Conservation (phyloP, 768 basidiomycete genomes). For the Omphalotus guepiniiformis region DNA sequence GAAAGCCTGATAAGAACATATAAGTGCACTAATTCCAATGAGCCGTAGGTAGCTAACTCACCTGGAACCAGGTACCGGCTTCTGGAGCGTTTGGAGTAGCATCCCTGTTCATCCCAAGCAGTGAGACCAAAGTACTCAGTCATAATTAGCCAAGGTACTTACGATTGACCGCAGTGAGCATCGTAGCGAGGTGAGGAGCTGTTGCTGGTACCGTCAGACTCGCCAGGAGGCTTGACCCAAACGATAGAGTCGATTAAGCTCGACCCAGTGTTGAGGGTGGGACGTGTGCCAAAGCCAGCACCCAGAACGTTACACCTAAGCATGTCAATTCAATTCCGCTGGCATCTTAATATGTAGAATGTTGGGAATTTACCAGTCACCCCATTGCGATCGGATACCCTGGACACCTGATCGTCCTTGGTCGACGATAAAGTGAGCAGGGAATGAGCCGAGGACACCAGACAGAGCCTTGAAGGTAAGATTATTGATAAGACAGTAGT, state of each 20-base stretch:
- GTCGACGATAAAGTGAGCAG: constrained; percentile 63
- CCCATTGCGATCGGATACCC: constrained; percentile 57
- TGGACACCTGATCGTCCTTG: constrained; percentile 62
- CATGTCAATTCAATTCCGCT: not conserved
- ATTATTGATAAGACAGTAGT: not conserved
- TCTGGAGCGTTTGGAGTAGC: constrained; percentile 54
- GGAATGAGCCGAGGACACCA: constrained; percentile 43
- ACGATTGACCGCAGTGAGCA: constrained; percentile 44
- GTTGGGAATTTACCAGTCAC: constrained; percentile 41
- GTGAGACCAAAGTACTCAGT: not conserved
- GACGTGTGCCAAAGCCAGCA: constrained; percentile 58
- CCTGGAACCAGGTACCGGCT: constrained; percentile 66
- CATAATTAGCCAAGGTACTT: constrained; percentile 19
- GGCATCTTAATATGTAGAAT: not conserved
- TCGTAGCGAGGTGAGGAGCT: constrained; percentile 51
- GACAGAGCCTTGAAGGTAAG: constrained; percentile 36
- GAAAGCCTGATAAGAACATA: constrained; percentile 32
- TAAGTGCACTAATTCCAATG: not conserved
- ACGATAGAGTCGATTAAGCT: constrained; percentile 56
- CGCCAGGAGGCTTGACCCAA: constrained; percentile 68
- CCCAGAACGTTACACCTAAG: constrained; percentile 54
- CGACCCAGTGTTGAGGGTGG: constrained; percentile 52
- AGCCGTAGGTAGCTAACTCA: constrained; percentile 4
- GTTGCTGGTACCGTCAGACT: constrained; percentile 61
- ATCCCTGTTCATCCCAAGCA: constrained; percentile 32